Conservation (phyloP, 306 rosid genomes). For the Pterocarpus santalinus region DNA sequence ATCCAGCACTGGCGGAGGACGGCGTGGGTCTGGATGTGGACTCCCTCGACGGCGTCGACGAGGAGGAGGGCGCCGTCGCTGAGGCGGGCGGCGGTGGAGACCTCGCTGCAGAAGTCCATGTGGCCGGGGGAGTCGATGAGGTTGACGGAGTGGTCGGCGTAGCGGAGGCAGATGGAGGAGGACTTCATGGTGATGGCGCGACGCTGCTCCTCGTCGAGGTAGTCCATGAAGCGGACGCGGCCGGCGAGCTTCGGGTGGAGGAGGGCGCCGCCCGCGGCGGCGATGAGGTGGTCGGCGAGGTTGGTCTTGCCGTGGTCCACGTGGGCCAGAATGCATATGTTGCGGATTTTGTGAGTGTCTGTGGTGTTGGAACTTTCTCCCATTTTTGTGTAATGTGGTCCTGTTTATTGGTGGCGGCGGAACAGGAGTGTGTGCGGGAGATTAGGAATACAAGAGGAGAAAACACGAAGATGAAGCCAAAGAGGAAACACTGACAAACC, state of each 20-base stretch:
- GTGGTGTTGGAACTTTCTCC: slow-evolving; percentile 40
- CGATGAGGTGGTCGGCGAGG: slow-evolving; percentile 88
- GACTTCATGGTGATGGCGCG: slow-evolving; percentile 95
- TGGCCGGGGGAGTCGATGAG: slow-evolving; percentile 96
- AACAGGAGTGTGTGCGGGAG: no score
- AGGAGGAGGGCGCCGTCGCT: slow-evolving; percentile 87
- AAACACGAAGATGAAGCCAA: no score
- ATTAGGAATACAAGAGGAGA: no score
- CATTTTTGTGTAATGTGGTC: slow-evolving; percentile 35
- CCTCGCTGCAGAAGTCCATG: slow-evolving; percentile 92
- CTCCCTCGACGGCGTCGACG: slow-evolving; percentile 94
- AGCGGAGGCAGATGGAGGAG: slow-evolving; percentile 74
- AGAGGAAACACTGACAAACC: no score
- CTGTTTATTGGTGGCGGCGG: no score
- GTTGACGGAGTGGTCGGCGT: slow-evolving; percentile 61
- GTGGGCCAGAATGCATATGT: slow-evolving; percentile 88
- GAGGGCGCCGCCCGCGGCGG: slow-evolving; percentile 69
- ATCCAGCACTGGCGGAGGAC: slow-evolving; percentile 94
- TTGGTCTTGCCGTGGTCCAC: slow-evolving; percentile 97
- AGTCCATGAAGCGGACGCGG: slow-evolving; percentile 86
- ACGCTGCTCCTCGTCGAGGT: slow-evolving; percentile 84
- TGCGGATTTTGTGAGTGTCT: slow-evolving; percentile 65
- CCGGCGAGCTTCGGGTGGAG: slow-evolving; percentile 90
- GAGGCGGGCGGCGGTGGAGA: slow-evolving; percentile 88
- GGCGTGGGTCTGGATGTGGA: slow-evolving; percentile 92